Conservation (phyloP, 306 rosid species). For the Quillaja saponaria region DNA sequence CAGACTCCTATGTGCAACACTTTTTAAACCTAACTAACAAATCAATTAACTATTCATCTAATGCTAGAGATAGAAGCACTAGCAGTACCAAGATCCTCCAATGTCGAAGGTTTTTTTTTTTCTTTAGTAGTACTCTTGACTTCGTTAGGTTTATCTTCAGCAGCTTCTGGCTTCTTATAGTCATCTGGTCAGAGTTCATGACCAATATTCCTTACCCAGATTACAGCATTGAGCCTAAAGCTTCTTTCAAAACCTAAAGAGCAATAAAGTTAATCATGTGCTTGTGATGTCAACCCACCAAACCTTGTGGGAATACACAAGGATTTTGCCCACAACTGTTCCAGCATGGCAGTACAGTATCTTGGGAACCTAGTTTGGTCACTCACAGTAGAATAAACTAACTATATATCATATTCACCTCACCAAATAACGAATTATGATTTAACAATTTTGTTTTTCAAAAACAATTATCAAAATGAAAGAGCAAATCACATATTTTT, state of each 20-base stretch:
- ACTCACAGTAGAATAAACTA: too few species aligned
- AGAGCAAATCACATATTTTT: background rate
- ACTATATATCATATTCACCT: background rate
- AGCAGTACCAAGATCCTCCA: slow-evolving; percentile 83
- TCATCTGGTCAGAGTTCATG: slow-evolving; percentile 90
- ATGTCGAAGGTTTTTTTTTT: slow-evolving; percentile 68
- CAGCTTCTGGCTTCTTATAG: slow-evolving; percentile 58
- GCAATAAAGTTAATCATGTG: slow-evolving; percentile 2
- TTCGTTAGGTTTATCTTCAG: slow-evolving; percentile 41
- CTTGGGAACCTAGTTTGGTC: too few species aligned
- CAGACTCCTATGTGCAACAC: slow-evolving; percentile 1
- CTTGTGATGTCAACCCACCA: background rate
- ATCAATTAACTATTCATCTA: slow-evolving; percentile 13
- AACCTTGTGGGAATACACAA: background rate
- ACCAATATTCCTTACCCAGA: slow-evolving; percentile 94
- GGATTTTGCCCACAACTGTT: background rate
- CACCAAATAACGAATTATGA: background rate
- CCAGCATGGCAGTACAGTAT: background rate
- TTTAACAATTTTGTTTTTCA: too few species aligned
- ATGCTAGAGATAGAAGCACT: slow-evolving; percentile 25
- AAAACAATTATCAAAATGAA: too few species aligned
- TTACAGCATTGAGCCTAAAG: slow-evolving; percentile 78
- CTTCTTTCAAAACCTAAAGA: slow-evolving; percentile 73
- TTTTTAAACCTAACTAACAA: too few species aligned
- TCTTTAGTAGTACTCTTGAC: slow-evolving; percentile 43